These are phyloP conservation scores for Eutrema japonicum DNA, from an alignment of 345 rosid genomes.

Conservation along the genomic window DNA sequence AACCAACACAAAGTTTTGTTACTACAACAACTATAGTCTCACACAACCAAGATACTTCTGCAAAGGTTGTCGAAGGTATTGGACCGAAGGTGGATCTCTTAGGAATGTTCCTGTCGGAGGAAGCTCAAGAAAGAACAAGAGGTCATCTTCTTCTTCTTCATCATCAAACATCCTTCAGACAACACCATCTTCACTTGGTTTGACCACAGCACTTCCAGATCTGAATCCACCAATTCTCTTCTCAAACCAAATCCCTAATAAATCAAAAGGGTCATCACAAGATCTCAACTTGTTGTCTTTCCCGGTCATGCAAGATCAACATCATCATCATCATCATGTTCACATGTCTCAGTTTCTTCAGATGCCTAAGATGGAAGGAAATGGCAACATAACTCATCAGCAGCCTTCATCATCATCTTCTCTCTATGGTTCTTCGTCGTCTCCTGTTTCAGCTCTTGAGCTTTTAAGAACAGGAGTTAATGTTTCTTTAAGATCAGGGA, in stretches of 20 bases:
- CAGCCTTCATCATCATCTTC: conserved; percentile 39
- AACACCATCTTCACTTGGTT: conserved; percentile 39
- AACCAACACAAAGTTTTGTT: conserved; percentile 87
- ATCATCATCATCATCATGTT: conserved; percentile 38
- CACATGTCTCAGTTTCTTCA: conserved; percentile 42
- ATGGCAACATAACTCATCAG: conserved; percentile 35
- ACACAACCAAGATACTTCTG: conserved; percentile 92
- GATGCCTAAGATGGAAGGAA: conserved; percentile 44
- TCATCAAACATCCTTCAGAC: conserved; percentile 35
- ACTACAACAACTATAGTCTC: conserved; percentile 87
- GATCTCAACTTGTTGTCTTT: conserved; percentile 48
- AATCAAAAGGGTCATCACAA: conserved; percentile 45
- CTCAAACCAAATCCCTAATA: conserved; percentile 40
- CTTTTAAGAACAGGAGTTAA: conserved; percentile 42
- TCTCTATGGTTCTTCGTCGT: conserved; percentile 37
- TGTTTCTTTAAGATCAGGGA: conserved; percentile 45
- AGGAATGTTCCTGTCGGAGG: conserved; percentile 91
- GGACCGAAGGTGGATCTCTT: conserved; percentile 94
- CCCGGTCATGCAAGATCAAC: conserved; percentile 46
- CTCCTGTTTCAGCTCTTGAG: conserved; percentile 46
- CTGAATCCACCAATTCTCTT: conserved; percentile 45
- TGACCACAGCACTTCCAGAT: conserved; percentile 41
- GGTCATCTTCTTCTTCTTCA: conserved; percentile 31
- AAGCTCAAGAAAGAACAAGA: conserved; percentile 75
- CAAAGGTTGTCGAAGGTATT: conserved; percentile 91